Evolutionary conservation across 2,329 filamentous ascomycete species (phyloP).

Genomic region (Fusarium devonianum): DNA sequence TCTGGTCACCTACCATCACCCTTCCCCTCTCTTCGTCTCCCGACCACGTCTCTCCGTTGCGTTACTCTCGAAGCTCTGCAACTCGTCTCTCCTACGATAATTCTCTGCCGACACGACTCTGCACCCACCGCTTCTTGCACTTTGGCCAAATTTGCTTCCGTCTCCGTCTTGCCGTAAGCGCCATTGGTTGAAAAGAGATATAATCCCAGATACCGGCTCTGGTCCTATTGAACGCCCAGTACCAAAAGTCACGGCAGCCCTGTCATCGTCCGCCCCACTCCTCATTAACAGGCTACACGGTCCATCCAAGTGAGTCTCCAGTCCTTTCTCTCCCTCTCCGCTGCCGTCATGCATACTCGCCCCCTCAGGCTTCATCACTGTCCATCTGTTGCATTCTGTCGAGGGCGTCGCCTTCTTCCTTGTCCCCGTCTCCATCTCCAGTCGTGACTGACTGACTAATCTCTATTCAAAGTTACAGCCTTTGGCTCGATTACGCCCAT

Average conservation of each 20-base stretch:
- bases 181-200: slow-evolving; percentile 17
- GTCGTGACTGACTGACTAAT: slow-evolving; percentile 32
- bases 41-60: neutral
- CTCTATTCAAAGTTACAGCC: slow-evolving; percentile 21
- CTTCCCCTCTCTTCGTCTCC: slow-evolving; percentile 7
- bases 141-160: slow-evolving; percentile 32
- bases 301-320: slow-evolving; percentile 38
- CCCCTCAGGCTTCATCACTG: slow-evolving; percentile 37
- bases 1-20: slow-evolving; percentile 15
- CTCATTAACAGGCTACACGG: slow-evolving; percentile 37
- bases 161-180: slow-evolving; percentile 24
- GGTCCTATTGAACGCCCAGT: slow-evolving; percentile 37
- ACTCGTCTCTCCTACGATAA: slow-evolving; percentile 1
- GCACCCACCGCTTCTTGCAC: slow-evolving; percentile 23
- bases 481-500: slow-evolving; percentile 16
- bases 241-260: slow-evolving; percentile 38
- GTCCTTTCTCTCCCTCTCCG: slow-evolving; percentile 31
- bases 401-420: slow-evolving; percentile 31
- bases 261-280: slow-evolving; percentile 39
- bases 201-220: slow-evolving; percentile 33
- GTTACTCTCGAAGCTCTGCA: slow-evolving; percentile 11
- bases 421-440: slow-evolving; percentile 23
- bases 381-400: slow-evolving; percentile 35
- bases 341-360: slow-evolving; percentile 39
- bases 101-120: slow-evolving; percentile 27